phyloP scores from a whole-genome alignment of 441 rosid species.

The Pelargonium citronellum region DNA sequence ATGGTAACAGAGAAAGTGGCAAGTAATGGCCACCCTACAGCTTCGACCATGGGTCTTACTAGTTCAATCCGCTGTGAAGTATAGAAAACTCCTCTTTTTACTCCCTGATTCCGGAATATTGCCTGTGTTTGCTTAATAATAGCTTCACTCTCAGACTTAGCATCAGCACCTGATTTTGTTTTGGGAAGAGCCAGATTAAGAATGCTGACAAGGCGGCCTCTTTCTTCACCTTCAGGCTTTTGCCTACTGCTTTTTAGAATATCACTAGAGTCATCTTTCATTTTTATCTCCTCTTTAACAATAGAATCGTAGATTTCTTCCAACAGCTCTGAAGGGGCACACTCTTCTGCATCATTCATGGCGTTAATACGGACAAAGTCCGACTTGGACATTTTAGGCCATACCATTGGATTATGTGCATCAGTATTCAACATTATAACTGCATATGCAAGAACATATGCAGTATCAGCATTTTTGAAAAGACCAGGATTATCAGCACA shows the following conservation, averaged over 20 bases:
- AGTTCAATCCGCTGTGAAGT: conserved; percentile 71
- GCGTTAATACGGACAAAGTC: conserved; percentile 91
- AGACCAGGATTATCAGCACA: conserved; percentile 96
- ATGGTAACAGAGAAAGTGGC: conserved; percentile 85
- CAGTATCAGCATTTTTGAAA: conserved; percentile 96
- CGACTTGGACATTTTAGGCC: conserved; percentile 97
- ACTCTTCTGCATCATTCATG: conserved; percentile 66
- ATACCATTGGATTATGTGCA: conserved; percentile 96
- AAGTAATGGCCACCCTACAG: conserved; percentile 98
- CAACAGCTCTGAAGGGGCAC: conserved; percentile 83
- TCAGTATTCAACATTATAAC: conserved; percentile 98
- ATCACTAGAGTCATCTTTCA: conserved; percentile 72
- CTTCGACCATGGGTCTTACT: conserved; percentile 97
- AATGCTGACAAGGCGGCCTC: conserved; percentile 81
- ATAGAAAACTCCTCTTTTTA: conserved; percentile 84
- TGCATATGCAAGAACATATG: conserved; percentile 98
- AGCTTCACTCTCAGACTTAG: conserved; percentile 80
- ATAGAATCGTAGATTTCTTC: conserved; percentile 97
- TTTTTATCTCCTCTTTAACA: conserved; percentile 88
- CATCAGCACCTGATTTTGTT: conserved; percentile 60
- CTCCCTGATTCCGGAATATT: conserved; percentile 79
- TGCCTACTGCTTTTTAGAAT: conserved; percentile 54
- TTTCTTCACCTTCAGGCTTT: conserved; percentile 86
- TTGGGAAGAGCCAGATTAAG: conserved; percentile 92
- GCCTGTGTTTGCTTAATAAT: conserved; percentile 93